phyloP scores from a whole-genome alignment of 176 grass and related monocot genomes.

The Triticum monococcum region DNA sequence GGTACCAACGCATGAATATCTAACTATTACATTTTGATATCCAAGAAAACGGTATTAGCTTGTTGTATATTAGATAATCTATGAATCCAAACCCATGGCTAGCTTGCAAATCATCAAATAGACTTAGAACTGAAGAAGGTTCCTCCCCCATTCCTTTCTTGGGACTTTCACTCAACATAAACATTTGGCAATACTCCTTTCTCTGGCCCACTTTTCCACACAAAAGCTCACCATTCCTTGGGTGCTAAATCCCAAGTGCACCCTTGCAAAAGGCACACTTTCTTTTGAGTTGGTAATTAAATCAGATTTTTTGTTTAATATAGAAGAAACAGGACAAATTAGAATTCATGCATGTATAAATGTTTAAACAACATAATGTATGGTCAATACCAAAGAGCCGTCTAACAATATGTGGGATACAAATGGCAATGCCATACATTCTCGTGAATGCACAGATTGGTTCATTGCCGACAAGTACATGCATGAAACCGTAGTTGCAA shows the following conservation, averaged over 20 bases:
- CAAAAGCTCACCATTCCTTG: neutral
- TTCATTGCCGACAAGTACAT: too few species aligned
- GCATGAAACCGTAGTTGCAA: too few species aligned
- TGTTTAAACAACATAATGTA: neutral
- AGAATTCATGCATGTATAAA: neutral
- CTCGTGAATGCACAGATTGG: neutral
- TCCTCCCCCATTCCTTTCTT: neutral
- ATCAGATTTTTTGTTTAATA: neutral
- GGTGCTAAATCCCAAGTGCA: too few species aligned
- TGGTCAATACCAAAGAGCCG: neutral
- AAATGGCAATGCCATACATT: neutral
- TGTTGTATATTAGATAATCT: too few species aligned
- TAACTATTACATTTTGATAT: too few species aligned
- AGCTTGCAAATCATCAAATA: neutral
- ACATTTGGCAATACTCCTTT: neutral
- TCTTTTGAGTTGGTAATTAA: too few species aligned
- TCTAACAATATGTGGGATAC: neutral
- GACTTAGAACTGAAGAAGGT: neutral
- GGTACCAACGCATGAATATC: too few species aligned
- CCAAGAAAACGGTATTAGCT: too few species aligned
- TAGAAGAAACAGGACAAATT: neutral
- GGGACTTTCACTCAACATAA: neutral
- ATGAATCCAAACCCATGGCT: neutral
- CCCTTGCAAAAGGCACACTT: too few species aligned
- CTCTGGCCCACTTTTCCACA: neutral